phyloP scores from a whole-genome alignment of 2,329 filamentous ascomycete genomes.

The Arachnomyces sp. region DNA sequence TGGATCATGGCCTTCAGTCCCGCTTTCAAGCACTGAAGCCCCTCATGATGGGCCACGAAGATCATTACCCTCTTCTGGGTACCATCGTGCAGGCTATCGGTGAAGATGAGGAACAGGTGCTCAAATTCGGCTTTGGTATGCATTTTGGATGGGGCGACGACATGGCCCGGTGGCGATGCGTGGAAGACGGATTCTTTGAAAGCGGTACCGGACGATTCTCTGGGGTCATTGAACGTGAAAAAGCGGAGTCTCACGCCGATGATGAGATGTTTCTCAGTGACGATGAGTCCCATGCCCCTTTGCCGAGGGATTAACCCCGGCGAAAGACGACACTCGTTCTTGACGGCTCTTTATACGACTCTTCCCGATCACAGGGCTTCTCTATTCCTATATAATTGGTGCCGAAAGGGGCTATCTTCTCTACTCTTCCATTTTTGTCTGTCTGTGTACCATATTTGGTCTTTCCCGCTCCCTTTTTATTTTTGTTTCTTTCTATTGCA shows the following conservation, averaged over 20 bases:
- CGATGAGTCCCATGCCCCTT: background rate
- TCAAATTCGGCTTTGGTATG: conserved; percentile 21
- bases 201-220: conserved; percentile 25
- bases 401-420: too few species aligned
- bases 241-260: background rate
- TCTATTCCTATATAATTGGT: too few species aligned
- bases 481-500: too few species aligned
- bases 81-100: conserved; percentile 20
- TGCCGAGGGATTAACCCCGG: background rate
- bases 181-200: conserved; percentile 21
- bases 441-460: too few species aligned
- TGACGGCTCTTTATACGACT: too few species aligned
- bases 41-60: background rate
- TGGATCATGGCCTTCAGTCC: conserved; percentile 10
- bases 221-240: conserved; percentile 10
- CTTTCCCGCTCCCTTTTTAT: too few species aligned
- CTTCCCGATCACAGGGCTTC: too few species aligned
- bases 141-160: conserved; percentile 19
- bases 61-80: conserved; percentile 15
- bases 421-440: too few species aligned
- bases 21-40: background rate
- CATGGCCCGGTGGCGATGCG: conserved; percentile 13
- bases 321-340: too few species aligned
- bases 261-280: background rate
- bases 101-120: conserved; percentile 18